Evolutionary conservation across 2,329 filamentous ascomycete species (phyloP).

Genomic region (Hirsutella minnesotensis): DNA sequence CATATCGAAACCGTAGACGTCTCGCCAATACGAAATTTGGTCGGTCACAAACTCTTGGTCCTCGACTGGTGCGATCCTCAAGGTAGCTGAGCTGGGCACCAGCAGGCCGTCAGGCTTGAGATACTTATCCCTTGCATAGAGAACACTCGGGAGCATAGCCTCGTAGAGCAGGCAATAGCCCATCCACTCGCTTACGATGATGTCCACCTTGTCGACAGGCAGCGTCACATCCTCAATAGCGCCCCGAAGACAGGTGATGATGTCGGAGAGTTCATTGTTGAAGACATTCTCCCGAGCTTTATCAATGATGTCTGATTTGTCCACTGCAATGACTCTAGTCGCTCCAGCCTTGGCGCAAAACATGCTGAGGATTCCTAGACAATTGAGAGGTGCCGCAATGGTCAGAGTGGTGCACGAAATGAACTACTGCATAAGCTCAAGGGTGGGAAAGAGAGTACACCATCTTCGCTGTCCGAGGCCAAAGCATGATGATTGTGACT

Average conservation of each 20-base stretch:
- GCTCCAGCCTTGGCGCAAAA: constrained; percentile 89
- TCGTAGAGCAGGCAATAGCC: constrained; percentile 89
- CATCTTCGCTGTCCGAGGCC: no score
- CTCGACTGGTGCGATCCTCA: constrained; percentile 70
- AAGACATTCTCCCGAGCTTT: constrained; percentile 78
- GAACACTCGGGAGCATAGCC: constrained; percentile 87
- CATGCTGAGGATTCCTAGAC: constrained; percentile 71
- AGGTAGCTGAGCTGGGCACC: constrained; percentile 73
- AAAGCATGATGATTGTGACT: no score
- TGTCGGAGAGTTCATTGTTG: constrained; percentile 61
- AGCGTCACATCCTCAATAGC: constrained; percentile 79
- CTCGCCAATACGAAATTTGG: constrained; percentile 74
- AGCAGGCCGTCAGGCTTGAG: constrained; percentile 70
- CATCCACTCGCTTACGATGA: constrained; percentile 98
- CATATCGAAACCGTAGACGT: constrained; percentile 95
- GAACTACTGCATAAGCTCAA: no score
- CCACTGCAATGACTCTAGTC: constrained; percentile 75
- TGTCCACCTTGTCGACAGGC: constrained; percentile 72
- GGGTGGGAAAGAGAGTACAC: no score
- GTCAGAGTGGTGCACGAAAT: not conserved
- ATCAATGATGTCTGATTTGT: constrained; percentile 82
- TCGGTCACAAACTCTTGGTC: constrained; percentile 70
- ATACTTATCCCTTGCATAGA: constrained; percentile 80
- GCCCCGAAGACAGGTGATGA: constrained; percentile 70
- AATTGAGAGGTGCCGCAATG: constrained; percentile 6